Conservation (phyloP, 2,329 filamentous ascomycete genomes). For the Amphichorda felina region DNA sequence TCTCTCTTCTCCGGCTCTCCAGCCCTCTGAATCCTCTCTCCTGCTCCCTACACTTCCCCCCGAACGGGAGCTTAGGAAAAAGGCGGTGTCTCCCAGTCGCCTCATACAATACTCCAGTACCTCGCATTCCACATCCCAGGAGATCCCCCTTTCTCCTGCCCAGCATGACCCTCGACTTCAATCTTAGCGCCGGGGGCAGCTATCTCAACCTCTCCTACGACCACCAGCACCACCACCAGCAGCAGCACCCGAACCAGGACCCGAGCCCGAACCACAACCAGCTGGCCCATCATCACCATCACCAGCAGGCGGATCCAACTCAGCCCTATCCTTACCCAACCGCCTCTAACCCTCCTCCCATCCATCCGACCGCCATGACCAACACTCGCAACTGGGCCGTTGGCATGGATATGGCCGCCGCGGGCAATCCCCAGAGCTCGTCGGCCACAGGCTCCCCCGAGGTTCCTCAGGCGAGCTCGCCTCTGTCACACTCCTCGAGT, state of each 20-base stretch:
- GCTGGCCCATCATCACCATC: conserved; percentile 4
- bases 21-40: conserved; percentile 2
- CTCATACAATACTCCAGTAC: conserved; percentile 22
- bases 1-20: conserved; percentile 2
- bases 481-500: conserved; percentile 38
- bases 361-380: conserved; percentile 8
- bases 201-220: conserved; percentile 51
- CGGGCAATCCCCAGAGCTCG: conserved; percentile 22
- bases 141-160: conserved; percentile 17
- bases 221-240: conserved; percentile 40
- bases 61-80: conserved; percentile 17
- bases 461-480: conserved; percentile 34
- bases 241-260: conserved; percentile 21
- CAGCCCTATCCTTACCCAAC: conserved; percentile 1
- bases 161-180: conserved; percentile 49
- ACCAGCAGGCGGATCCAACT: conserved; percentile 3
- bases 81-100: conserved; percentile 30
- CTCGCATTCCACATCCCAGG: conserved; percentile 15
- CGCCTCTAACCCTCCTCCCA: background rate
- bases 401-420: conserved; percentile 3
- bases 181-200: conserved; percentile 40
- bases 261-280: conserved; percentile 4
- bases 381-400: conserved; percentile 5
- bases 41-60: conserved; percentile 13
- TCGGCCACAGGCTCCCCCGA: conserved; percentile 38